Evolutionary conservation across 495 filamentous ascomycete genomes (phyloP).

Genomic region (Tuber aestivum): DNA sequence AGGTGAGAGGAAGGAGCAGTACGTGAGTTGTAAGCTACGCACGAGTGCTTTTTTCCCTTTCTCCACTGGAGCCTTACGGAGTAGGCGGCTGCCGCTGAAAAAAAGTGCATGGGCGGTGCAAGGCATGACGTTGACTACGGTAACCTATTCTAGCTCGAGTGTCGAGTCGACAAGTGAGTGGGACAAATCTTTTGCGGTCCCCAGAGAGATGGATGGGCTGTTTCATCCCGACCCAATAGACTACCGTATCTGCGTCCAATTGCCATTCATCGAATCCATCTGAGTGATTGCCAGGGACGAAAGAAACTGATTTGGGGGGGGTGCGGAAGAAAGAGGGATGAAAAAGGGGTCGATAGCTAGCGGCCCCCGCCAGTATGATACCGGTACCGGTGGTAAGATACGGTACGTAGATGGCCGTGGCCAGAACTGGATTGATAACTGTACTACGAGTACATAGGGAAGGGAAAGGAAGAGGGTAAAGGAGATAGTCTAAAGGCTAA

Average conservation of each 20-base stretch:
- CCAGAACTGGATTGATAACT: background rate
- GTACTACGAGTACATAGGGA: background rate
- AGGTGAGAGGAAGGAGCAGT: background rate
- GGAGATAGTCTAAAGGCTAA: background rate
- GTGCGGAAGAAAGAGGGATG: background rate
- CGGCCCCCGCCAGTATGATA: background rate
- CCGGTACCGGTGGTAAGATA: too few species aligned
- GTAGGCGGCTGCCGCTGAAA: background rate
- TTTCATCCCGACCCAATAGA: background rate
- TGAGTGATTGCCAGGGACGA: slow-evolving; percentile 4
- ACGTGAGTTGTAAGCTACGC: background rate
- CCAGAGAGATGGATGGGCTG: background rate
- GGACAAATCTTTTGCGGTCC: background rate
- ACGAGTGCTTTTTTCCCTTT: background rate
- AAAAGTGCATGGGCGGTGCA: background rate
- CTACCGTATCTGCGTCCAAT: background rate
- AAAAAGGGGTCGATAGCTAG: slow-evolving; percentile 1
- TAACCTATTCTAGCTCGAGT: background rate
- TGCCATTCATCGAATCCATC: background rate
- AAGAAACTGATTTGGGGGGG: background rate
- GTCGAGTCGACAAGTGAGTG: background rate
- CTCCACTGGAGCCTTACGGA: background rate
- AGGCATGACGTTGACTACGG: background rate
- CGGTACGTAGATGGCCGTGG: background rate
- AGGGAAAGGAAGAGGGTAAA: background rate